phyloP scores from a whole-genome alignment of 2,329 filamentous ascomycete species.

The Ophiocordyceps australis region DNA sequence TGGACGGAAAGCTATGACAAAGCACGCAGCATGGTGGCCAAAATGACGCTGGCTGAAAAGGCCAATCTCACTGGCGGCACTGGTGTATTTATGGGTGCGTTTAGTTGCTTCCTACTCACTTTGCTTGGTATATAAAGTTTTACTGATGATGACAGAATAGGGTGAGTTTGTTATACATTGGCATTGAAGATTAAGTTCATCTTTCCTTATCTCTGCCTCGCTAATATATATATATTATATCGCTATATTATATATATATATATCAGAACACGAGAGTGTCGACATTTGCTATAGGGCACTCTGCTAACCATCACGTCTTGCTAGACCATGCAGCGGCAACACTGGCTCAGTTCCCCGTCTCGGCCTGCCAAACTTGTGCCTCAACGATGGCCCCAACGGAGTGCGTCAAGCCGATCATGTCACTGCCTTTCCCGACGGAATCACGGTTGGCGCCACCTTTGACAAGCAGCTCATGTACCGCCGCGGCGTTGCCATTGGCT shows the following conservation, averaged over 20 bases:
- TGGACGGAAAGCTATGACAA: constrained; percentile 57
- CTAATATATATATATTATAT: too few relatives aligned
- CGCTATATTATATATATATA: too few relatives aligned
- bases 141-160: too few relatives aligned
- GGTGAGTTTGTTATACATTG: too few relatives aligned
- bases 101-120: background rate
- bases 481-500: constrained; percentile 48
- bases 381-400: constrained; percentile 55
- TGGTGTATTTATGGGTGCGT: constrained; percentile 49
- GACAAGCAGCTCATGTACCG: constrained; percentile 55
- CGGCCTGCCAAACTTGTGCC: constrained; percentile 53
- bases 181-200: too few relatives aligned
- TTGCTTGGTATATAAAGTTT: background rate
- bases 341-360: constrained; percentile 53
- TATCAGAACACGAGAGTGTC: too few relatives aligned
- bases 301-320: background rate
- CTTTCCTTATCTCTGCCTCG: too few relatives aligned
- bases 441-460: constrained; percentile 58
- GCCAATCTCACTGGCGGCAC: constrained; percentile 58
- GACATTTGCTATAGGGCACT: too few relatives aligned
- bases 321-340: constrained; percentile 54
- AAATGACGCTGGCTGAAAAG: constrained; percentile 69
- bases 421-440: constrained; percentile 64
- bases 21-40: constrained; percentile 47
- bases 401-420: constrained; percentile 56